Evolutionary conservation across 169 alveolate species (phyloP), one percentile per base, ranked within the genome.

Genomic region (Eimeria tenella): DNA sequence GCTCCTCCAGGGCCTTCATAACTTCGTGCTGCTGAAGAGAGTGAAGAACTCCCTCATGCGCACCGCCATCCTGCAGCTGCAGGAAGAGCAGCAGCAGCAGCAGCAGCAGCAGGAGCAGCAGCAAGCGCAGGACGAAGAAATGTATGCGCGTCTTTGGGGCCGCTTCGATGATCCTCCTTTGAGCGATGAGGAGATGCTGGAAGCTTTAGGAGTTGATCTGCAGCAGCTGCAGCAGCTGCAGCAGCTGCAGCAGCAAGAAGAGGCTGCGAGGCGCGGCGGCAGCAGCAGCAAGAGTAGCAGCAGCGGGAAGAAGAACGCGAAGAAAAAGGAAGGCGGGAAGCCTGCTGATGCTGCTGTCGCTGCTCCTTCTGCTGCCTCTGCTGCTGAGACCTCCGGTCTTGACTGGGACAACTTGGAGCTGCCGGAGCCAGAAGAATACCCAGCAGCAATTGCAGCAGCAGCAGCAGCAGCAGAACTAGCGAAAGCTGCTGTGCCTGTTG

Each of bases 91-190:
- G 88, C 88, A 79, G 88, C 87, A 81, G 89, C 89, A 56, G 86
- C 60, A 75, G 84, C 63, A 31, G 8, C 62, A 74, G 15, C 84
- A 50, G 60, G 60, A 74, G 8, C 63, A 68, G 77, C 52, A 68
- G 81, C 81, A 52, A 56, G 89, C 60, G 15, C 11, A 42, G 5
- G 31, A 11, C 53, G 90, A 81, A 55, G 90, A 81, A 63, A 55
- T 81, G 90, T 73, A 81, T 58, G 74, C 73, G 68, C 70, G 90
- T 7, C 90, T 81, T 55, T 81, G 90, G 90, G 90, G 90, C 58
- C 90, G 90, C 42, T 81, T 71, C 74, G 90, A 81, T 42, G 90
- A 81, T 11, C 62, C 75, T 17, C 90, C 90, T 11, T 23, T 81
- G 5, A 81, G 90, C 25, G 90, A 81, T 31, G 90, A 81, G 3